Conservation (phyloP, 2,329 filamentous ascomycete genomes). For the Apiospora rasikravindrae region DNA sequence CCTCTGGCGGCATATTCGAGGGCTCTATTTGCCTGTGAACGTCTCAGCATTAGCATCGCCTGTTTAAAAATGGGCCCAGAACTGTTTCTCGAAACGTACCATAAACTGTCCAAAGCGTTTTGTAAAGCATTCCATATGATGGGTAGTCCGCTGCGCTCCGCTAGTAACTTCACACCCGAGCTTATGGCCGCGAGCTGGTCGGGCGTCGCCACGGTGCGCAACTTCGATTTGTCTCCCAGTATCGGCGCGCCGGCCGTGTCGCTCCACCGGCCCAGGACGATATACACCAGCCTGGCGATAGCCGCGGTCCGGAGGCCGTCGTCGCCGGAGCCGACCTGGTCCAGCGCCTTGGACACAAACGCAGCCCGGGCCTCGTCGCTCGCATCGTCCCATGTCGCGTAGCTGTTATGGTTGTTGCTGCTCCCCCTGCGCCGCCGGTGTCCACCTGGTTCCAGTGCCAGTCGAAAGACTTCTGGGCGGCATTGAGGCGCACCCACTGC, state of each 20-base stretch:
- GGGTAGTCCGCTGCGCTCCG: slow-evolving; percentile 55
- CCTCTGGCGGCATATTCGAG: slow-evolving; percentile 45
- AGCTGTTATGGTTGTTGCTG: slow-evolving; percentile 42
- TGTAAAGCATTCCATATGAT: slow-evolving; percentile 58
- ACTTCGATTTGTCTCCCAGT: slow-evolving; percentile 48
- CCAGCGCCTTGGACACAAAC: slow-evolving; percentile 63
- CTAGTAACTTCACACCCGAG: slow-evolving; percentile 56
- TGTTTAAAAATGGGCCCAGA: too few relatives aligned
- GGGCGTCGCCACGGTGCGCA: slow-evolving; percentile 54
- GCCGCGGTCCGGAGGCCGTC: slow-evolving; percentile 55
- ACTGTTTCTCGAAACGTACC: slow-evolving; percentile 46
- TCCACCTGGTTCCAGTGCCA: slow-evolving; percentile 70
- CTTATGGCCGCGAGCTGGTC: slow-evolving; percentile 65
- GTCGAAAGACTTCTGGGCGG: slow-evolving; percentile 78
- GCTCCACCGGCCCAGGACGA: slow-evolving; percentile 73
- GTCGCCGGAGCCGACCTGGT: slow-evolving; percentile 50
- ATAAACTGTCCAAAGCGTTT: slow-evolving; percentile 56
- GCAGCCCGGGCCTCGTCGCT: slow-evolving; percentile 58
- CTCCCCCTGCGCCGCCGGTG: slow-evolving; percentile 24
- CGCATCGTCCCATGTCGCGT: slow-evolving; percentile 69
- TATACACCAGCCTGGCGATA: slow-evolving; percentile 63
- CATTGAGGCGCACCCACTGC: slow-evolving; percentile 79
- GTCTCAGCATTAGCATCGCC: neutral
- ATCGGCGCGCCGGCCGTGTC: slow-evolving; percentile 61
- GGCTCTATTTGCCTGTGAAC: slow-evolving; percentile 44